Base-by-base conservation (phyloP, 176 grass and related monocot genomes). In the Carex cristatella region DNA sequence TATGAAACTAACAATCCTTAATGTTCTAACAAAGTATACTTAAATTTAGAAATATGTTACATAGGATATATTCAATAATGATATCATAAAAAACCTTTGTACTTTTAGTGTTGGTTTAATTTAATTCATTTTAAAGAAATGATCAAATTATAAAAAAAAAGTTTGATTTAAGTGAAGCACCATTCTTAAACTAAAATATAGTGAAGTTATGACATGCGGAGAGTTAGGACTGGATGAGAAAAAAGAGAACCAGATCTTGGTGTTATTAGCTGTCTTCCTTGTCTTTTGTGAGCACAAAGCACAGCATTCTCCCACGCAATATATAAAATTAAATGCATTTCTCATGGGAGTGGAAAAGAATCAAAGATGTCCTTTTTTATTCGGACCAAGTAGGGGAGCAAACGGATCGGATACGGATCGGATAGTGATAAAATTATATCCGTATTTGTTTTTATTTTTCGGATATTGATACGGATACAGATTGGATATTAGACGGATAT, bases 191-290 rank as follows among this genome's bases (percentile, higher is more conserved):
- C 7, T 56, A 32, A 72, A 32, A 57, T 57, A 57, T 57, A 27
- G 12, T 32, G 33, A 27, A 18, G 56, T 23, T 23, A 23, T 23
- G 23, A 78, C 51, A 78, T 35, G 28, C 46, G 46, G 46, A 33
- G 27, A 78, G 51, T 16, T 33, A 3, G 73, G 49, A 57, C 23
- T 57, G 4, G 49, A 16, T 57, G 73, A 32, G 74, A 78, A 51
- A 78, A 78, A 78, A 57, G 33, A 15, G 30, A 14, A 58, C 74
- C 5, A 35, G 23, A 85, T 9, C 61, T 85, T 85, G 84, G 83
- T 19, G n/a, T 55, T 78, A 85, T 85, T 76, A 85, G 84, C 84
- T 85, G 84, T 74, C 56, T 79, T 85, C 10, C 31, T 85, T 85
- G 84, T 85, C 27, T 64, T 79, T 49, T 65, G 37, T 38, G 37